A percentile compares a stretch with the other conserved stretches of the same genome.
phyloP scores from a whole-genome alignment of 2,329 filamentous ascomycete species.

The Geosmithia morbida region DNA sequence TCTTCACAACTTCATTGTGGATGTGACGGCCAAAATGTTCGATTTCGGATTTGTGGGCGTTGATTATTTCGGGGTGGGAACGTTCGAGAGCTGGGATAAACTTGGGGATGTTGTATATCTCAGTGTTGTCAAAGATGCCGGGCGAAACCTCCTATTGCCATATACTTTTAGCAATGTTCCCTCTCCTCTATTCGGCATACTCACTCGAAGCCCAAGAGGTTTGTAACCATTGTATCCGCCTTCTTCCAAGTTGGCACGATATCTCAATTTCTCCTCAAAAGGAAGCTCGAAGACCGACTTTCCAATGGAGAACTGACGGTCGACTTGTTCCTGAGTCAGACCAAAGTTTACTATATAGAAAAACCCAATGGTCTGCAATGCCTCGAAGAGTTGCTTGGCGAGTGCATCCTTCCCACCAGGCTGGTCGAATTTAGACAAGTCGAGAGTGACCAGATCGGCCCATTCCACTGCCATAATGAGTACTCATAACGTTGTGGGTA shows the following conservation, averaged over 20 bases:
- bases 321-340: slow-evolving; percentile 42
- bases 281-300: slow-evolving; percentile 42
- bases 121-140: slow-evolving; percentile 20
- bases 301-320: slow-evolving; percentile 46
- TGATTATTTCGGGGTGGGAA: slow-evolving; percentile 17
- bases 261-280: slow-evolving; percentile 43
- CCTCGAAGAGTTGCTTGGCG: slow-evolving; percentile 38
- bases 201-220: slow-evolving; percentile 24
- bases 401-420: slow-evolving; percentile 39
- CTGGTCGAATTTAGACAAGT: slow-evolving; percentile 36
- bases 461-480: slow-evolving; percentile 21
- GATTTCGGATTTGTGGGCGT: slow-evolving; percentile 14
- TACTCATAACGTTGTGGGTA: neutral
- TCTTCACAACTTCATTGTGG: slow-evolving; percentile 14
- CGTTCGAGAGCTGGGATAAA: slow-evolving; percentile 18
- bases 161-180: neutral
- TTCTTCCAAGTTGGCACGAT: slow-evolving; percentile 30
- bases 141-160: slow-evolving; percentile 12
- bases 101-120: slow-evolving; percentile 25
- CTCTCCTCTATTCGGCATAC: neutral
- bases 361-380: slow-evolving; percentile 35
- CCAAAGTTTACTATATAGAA: slow-evolving; percentile 52
- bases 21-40: slow-evolving; percentile 20
- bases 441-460: slow-evolving; percentile 43
- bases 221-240: slow-evolving; percentile 44